phyloP scores from a whole-genome alignment of 1,139 yeast species.

The Meyerozyma guilliermondii region DNA sequence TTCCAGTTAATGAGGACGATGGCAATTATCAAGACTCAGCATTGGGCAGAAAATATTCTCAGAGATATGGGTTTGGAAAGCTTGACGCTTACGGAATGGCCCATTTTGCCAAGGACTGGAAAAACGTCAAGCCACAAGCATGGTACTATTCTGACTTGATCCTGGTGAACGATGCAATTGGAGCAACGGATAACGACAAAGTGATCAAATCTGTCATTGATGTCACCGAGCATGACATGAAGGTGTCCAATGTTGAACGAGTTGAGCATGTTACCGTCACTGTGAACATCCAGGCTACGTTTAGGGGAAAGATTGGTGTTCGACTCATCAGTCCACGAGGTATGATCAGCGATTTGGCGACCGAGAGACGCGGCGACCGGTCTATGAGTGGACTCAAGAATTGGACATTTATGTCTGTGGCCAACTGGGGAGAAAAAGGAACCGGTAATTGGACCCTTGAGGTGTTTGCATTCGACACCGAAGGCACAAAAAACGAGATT shows the following conservation, averaged over 20 bases:
- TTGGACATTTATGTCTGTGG: constrained; percentile 98
- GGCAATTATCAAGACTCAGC: constrained; percentile 64
- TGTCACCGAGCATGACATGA: constrained; percentile 46
- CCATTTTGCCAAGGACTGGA: constrained; percentile 71
- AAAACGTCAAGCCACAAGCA: constrained; percentile 83
- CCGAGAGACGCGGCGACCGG: constrained; percentile 58
- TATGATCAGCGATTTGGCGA: constrained; percentile 67
- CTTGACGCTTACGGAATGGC: constrained; percentile 79
- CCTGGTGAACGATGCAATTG: constrained; percentile 25
- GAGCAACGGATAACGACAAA: constrained; percentile 17
- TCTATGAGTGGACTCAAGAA: constrained; percentile 56
- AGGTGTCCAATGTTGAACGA: constrained; percentile 55
- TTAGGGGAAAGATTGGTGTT: constrained; percentile 69
- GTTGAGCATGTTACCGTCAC: constrained; percentile 86
- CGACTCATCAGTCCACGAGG: constrained; percentile 74
- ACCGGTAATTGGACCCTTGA: constrained; percentile 78
- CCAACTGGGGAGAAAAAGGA: constrained; percentile 93
- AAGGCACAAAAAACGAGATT: constrained; percentile 29
- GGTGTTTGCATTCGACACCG: constrained; percentile 35
- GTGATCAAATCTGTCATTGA: constrained; percentile 38
- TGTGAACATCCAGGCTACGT: constrained; percentile 59
- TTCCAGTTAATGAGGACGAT: constrained; percentile 62
- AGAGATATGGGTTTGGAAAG: constrained; percentile 89
- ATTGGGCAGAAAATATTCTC: constrained; percentile 68
- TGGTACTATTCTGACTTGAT: constrained; percentile 59